Base-by-base conservation (phyloP, 306 rosid genomes). In the Medicago ruthenica region DNA sequence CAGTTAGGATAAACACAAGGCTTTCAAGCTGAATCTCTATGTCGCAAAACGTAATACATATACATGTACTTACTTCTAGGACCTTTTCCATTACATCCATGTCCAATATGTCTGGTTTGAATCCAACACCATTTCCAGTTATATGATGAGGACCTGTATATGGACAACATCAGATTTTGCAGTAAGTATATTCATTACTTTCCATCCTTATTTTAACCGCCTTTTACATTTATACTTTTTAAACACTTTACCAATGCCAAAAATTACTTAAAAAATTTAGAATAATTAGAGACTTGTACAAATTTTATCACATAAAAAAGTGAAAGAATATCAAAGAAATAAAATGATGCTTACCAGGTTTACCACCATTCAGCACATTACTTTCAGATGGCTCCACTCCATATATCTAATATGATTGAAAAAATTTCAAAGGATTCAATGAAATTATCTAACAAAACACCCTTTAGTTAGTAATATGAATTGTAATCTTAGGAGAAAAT, bases 321-420 rank as follows among this genome's bases (percentile, higher is more conserved):
- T 24, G 42, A 37, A 45, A 18, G 21, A 70, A 18, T 15, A 37
- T 72, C 77, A 18, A 44, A 45, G 64, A 22, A 55, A 34, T 39
- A 36, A 58, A 66, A 14, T 20, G 76, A 73, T 78, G 36, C 9
- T 13, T 85, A 93, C 98, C 98, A 74, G 98, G 98, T 89, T 93
- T 93, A 31, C 98, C 98, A 20, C 97, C 98, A 78, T 93, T 93
- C 44, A 93, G 83, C 12, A 93, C 67, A 47, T 93, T 93, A 72
- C 98, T 93, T 88, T 91, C 98, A 57, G 93, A 64, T 54, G 98
- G 98, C 92, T 93, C 98, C 74, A 93, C 97, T 73, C 98, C 98
- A 67, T 91, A 91, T 66, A 82, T 82, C 85, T 82, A 45, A 48
- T 45, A 77, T 12, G 60, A 71, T 65, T 27, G 44, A 71, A 18